Conservation (phyloP, 495 filamentous ascomycete species). For the Daldinia decipiens region DNA sequence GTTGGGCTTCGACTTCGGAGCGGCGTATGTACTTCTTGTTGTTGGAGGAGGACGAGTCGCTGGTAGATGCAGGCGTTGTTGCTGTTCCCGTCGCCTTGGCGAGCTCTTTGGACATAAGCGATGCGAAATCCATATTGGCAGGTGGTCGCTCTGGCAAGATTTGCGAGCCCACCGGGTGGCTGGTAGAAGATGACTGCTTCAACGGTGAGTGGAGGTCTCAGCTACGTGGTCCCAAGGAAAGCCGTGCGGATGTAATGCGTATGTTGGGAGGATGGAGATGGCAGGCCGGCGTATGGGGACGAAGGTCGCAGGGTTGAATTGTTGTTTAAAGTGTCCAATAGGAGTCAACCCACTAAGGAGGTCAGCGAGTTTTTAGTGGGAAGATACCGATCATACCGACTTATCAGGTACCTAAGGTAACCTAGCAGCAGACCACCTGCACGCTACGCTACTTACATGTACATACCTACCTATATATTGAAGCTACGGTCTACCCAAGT, state of each 20-base stretch:
- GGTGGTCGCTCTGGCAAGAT: conserved; percentile 4
- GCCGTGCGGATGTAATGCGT: neutral
- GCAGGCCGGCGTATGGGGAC: neutral
- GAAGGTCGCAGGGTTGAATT: conserved; percentile 4
- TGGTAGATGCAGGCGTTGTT: conserved; percentile 33
- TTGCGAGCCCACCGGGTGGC: neutral
- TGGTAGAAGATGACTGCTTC: neutral
- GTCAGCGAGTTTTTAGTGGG: conserved; percentile 16
- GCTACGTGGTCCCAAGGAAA: conserved; percentile 8
- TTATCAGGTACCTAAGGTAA: too few relatives aligned
- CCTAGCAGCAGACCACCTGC: neutral
- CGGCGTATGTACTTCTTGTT: conserved; percentile 86
- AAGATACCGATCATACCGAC: conserved; percentile 18
- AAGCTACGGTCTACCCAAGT: conserved; percentile 4
- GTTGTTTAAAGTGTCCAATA: conserved; percentile 1
- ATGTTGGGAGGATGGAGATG: neutral
- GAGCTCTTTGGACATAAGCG: conserved; percentile 90
- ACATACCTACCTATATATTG: too few relatives aligned
- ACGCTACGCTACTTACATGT: neutral
- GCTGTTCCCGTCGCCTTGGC: conserved; percentile 68
- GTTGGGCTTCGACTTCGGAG: conserved; percentile 84
- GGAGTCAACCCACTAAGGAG: neutral
- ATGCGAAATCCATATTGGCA: conserved; percentile 85
- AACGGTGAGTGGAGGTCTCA: conserved; percentile 2
- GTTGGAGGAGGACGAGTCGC: conserved; percentile 18